Evolutionary conservation across 2,329 filamentous ascomycete species (phyloP).

Genomic region (Phyllachora maydis): DNA sequence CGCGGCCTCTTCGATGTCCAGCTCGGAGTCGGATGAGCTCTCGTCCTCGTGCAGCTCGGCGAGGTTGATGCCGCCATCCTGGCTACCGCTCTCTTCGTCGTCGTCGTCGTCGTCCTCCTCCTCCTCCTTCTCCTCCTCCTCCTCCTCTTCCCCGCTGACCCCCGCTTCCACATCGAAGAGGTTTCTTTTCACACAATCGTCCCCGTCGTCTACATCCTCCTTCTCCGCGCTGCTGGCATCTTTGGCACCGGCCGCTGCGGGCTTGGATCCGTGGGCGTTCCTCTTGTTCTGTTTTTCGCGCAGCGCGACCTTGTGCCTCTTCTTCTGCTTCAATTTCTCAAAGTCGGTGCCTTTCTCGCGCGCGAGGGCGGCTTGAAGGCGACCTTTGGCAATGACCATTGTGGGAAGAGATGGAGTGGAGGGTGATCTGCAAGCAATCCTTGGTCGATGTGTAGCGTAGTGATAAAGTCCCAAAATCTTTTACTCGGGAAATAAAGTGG

Average conservation of each 20-base stretch:
- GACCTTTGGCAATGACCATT: no score
- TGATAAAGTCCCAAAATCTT: no score
- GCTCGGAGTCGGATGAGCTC: constrained; percentile 42
- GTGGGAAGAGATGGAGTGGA: no score
- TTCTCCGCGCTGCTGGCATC: constrained; percentile 5
- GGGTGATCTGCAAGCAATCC: no score
- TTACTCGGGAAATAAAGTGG: no score
- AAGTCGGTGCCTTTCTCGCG: no score
- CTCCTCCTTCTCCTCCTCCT: constrained; percentile 8
- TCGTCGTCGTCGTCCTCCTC: constrained; percentile 10
- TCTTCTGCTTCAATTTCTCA: constrained; percentile 26
- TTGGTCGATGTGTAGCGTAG: no score
- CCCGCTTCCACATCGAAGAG: constrained; percentile 11
- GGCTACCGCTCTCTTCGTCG: constrained; percentile 4
- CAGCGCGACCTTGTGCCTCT: constrained; percentile 18
- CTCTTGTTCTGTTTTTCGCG: constrained; percentile 15
- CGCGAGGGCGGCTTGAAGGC: no score
- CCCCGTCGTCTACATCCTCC: constrained; percentile 10
- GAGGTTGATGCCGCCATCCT: constrained; percentile 32
- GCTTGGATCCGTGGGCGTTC: constrained; percentile 10
- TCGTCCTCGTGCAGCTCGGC: constrained; percentile 41
- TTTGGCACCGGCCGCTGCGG: constrained; percentile 7
- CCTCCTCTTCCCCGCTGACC: constrained; percentile 15
- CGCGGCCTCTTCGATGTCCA: constrained; percentile 44
- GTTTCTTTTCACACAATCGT: constrained; percentile 18